Conservation (phyloP, 371 early-diverging fungal genomes). For the Dinochytrium kinnereticum region DNA sequence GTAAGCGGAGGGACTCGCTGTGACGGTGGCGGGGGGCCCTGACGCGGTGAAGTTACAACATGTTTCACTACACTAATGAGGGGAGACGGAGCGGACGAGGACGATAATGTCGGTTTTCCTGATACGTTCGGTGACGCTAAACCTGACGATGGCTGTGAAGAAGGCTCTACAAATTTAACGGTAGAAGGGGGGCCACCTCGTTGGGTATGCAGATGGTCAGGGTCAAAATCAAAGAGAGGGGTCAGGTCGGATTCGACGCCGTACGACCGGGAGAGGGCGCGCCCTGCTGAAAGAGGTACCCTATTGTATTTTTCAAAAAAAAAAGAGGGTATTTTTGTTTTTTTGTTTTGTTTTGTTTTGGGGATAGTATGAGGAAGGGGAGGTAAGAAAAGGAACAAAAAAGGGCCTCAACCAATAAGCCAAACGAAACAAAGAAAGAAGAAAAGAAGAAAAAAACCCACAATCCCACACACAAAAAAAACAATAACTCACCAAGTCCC, state of each 20-base stretch:
- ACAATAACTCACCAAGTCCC: conserved; percentile 50
- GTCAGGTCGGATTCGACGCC: conserved; percentile 34
- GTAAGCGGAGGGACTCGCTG: no score
- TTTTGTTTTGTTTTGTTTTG: no score
- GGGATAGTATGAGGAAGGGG: neutral
- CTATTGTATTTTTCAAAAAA: neutral
- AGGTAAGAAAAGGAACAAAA: neutral
- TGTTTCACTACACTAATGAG: neutral
- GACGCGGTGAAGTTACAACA: neutral
- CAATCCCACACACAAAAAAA: neutral
- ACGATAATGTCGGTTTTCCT: no score
- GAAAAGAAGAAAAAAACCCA: neutral
- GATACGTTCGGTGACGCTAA: neutral
- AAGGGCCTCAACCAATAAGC: neutral
- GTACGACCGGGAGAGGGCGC: conserved; percentile 34
- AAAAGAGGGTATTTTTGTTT: neutral
- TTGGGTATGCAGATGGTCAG: neutral
- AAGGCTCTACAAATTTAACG: no score
- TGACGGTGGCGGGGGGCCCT: neutral
- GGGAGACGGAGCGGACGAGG: neutral
- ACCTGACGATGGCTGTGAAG: neutral
- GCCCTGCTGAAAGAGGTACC: conserved; percentile 45
- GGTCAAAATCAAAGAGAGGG: conserved; percentile 35
- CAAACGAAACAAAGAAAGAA: neutral
- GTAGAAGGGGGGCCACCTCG: no score